phyloP scores from a whole-genome alignment of 2,329 filamentous ascomycete genomes.

The Tolypocladium cylindrosporum region DNA sequence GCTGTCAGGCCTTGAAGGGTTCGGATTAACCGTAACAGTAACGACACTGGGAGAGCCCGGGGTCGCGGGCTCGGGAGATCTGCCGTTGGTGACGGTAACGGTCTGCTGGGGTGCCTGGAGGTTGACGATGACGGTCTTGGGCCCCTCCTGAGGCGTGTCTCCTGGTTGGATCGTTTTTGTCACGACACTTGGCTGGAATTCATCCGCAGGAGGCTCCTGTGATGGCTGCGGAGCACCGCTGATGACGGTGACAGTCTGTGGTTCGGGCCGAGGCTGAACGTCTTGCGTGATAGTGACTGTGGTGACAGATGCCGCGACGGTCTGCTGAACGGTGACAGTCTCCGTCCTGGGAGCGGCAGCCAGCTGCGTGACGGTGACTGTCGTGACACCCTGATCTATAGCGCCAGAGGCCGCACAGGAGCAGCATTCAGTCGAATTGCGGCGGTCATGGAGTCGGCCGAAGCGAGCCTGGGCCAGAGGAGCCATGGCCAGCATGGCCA shows the following conservation, averaged over 20 bases:
- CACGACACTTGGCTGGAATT: conserved; percentile 1
- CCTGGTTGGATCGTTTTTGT: conserved; percentile 12
- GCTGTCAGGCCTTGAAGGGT: background rate
- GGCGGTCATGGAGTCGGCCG: conserved; percentile 9
- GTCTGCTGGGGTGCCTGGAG: conserved; percentile 2
- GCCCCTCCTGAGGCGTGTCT: conserved; percentile 2
- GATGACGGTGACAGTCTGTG: conserved; percentile 3
- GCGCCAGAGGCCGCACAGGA: conserved; percentile 14
- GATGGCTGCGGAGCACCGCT: background rate
- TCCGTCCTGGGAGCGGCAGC: conserved; percentile 7
- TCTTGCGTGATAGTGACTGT: conserved; percentile 5
- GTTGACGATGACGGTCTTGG: conserved; percentile 8
- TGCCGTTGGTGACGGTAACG: conserved; percentile 4
- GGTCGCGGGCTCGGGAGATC: background rate
- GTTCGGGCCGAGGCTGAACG: conserved; percentile 4
- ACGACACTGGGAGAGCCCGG: background rate
- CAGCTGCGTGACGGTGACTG: conserved; percentile 16
- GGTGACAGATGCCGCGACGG: conserved; percentile 11
- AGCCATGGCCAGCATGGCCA: conserved; percentile 15
- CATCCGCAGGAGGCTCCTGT: background rate
- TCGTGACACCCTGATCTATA: conserved; percentile 6
- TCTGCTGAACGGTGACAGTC: conserved; percentile 7
- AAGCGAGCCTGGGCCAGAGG: conserved; percentile 16
- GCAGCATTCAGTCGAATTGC: conserved; percentile 15
- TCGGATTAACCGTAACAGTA: background rate